Conservation (phyloP, 2,329 filamentous ascomycete species). For the Fusarium pseudonygamai region DNA sequence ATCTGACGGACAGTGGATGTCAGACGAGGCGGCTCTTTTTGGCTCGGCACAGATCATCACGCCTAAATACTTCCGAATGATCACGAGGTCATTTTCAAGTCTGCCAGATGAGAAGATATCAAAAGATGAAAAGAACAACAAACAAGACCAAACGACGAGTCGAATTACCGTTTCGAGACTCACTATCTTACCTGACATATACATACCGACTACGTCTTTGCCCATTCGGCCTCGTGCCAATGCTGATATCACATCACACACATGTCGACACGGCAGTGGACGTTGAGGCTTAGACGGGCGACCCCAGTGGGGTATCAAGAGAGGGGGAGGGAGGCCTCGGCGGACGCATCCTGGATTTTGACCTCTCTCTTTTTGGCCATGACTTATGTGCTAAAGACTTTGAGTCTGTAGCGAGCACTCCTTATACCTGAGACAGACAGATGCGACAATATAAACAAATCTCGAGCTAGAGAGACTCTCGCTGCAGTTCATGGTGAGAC, state of each 20-base stretch:
- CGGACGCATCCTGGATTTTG: constrained; percentile 23
- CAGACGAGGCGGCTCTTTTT: constrained; percentile 34
- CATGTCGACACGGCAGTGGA: constrained; percentile 37
- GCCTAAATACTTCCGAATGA: constrained; percentile 10
- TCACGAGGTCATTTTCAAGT: not conserved
- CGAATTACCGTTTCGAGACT: not conserved
- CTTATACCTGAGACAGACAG: not conserved
- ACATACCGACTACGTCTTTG: not conserved
- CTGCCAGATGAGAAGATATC: not conserved
- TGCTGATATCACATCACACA: constrained; percentile 31
- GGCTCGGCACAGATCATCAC: constrained; percentile 18
- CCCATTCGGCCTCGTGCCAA: constrained; percentile 19
- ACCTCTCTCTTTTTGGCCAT: not conserved
- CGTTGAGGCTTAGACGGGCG: constrained; percentile 36
- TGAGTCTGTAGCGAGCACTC: not conserved
- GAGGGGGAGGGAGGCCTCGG: constrained; percentile 34
- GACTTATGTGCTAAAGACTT: not conserved
- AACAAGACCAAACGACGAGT: not conserved
- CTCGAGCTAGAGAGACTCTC: not conserved
- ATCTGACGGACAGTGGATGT: constrained; percentile 1
- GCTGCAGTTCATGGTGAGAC: not conserved
- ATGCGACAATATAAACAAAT: not conserved
- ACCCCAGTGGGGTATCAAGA: constrained; percentile 31
- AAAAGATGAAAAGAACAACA: not conserved
- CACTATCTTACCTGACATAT: not conserved